Evolutionary conservation across 1,139 yeast species (phyloP).

Genomic region (Candida gigantensis): DNA sequence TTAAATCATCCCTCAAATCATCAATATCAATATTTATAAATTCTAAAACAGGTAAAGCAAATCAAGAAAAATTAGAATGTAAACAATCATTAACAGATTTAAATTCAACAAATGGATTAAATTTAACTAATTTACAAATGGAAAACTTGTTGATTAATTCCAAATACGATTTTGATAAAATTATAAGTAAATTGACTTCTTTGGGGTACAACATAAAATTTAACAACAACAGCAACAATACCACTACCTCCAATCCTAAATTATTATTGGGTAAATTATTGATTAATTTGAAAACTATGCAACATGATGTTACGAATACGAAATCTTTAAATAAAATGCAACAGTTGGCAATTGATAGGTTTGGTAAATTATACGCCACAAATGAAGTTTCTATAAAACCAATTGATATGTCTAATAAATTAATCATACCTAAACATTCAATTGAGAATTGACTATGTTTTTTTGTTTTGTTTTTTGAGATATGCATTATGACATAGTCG

Average conservation of each 20-base stretch:
- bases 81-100: slow-evolving; percentile 7
- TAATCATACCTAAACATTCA: not conserved
- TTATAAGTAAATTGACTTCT: slow-evolving; percentile 6
- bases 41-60: slow-evolving; percentile 9
- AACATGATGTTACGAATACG: not conserved
- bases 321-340: not conserved
- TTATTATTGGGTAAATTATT: slow-evolving; percentile 1
- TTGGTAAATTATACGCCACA: slow-evolving; percentile 1
- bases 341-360: not conserved
- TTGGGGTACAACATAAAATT: slow-evolving; percentile 7
- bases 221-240: not conserved
- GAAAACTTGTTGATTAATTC: slow-evolving; percentile 8
- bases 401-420: not conserved
- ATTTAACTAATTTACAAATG: slow-evolving; percentile 10
- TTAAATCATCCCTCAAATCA: slow-evolving; percentile 35
- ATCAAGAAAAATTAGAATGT: slow-evolving; percentile 5
- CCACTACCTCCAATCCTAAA: too few species aligned
- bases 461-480: too few species aligned
- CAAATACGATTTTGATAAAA: slow-evolving; percentile 5
- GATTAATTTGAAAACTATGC: not conserved
- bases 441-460: too few species aligned
- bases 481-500: too few species aligned
- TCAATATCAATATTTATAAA: slow-evolving; percentile 17
- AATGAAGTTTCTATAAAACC: not conserved
- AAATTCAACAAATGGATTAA: slow-evolving; percentile 5